Evolutionary conservation across 305 asterid species (phyloP).

Genomic region (Fraxinus platypoda): DNA sequence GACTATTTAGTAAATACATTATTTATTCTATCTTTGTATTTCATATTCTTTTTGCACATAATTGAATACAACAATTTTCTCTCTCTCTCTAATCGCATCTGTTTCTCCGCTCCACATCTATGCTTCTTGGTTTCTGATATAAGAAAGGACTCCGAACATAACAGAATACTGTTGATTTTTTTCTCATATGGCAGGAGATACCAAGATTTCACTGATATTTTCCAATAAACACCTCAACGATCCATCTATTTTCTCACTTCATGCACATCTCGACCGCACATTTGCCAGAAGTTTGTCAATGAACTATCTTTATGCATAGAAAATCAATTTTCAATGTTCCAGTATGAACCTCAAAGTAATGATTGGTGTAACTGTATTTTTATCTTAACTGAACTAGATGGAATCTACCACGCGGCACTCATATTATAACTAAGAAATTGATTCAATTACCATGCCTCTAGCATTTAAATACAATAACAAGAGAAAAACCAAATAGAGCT

Average conservation of each 20-base stretch:
- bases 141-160: not conserved
- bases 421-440: not conserved
- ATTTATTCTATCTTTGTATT: too few species aligned
- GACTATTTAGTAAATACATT: not conserved
- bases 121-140: not conserved
- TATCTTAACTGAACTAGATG: not conserved
- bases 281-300: not conserved
- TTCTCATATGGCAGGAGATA: not conserved
- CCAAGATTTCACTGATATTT: not conserved
- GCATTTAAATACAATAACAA: not conserved
- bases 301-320: not conserved
- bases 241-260: not conserved
- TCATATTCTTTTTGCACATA: not conserved
- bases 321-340: not conserved
- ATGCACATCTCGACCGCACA: not conserved
- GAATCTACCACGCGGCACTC: not conserved
- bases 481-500: conserved; percentile 7
- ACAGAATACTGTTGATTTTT: not conserved
- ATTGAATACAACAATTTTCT: not conserved
- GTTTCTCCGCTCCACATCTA: not conserved
- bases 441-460: not conserved
- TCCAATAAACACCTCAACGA: not conserved
- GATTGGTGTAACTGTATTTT: not conserved
- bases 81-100: not conserved
- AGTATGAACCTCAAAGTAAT: not conserved